A percentile compares a stretch with the other conserved stretches of the same genome.
phyloP scores from a whole-genome alignment of 2,329 filamentous ascomycete genomes.

The Phyllosticta paracitricarpa region DNA sequence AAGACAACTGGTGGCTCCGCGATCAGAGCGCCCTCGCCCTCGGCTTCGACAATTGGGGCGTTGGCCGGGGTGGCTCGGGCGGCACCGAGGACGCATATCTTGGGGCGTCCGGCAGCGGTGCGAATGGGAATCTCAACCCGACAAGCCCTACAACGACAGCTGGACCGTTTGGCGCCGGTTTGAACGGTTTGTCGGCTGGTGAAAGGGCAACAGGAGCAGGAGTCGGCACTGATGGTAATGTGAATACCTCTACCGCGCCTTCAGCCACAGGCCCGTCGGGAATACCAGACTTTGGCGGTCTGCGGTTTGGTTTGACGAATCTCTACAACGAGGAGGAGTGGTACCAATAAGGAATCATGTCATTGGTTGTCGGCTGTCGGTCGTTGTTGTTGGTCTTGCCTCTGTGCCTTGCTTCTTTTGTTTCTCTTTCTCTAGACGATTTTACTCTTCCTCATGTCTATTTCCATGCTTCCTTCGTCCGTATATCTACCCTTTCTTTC shows the following conservation, averaged over 20 bases:
- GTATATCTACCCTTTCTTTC: too few relatives aligned
- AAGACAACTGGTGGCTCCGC: slow-evolving; percentile 48
- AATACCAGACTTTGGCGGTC: slow-evolving; percentile 18
- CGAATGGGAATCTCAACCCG: neutral
- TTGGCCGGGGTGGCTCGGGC: neutral
- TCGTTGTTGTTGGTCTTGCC: too few relatives aligned
- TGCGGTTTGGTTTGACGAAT: slow-evolving; percentile 11
- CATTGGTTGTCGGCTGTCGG: too few relatives aligned
- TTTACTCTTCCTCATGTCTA: too few relatives aligned
- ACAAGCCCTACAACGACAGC: neutral
- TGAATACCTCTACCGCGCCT: neutral
- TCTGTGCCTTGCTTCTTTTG: too few relatives aligned
- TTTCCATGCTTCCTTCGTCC: too few relatives aligned
- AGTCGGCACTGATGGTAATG: neutral
- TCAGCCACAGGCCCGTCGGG: slow-evolving; percentile 4
- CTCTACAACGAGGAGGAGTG: slow-evolving; percentile 32
- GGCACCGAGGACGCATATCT: slow-evolving; percentile 4
- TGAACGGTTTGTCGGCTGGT: neutral
- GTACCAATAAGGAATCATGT: slow-evolving; percentile 25
- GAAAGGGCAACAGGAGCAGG: neutral
- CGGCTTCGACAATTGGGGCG: slow-evolving; percentile 54
- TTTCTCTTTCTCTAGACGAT: too few relatives aligned
- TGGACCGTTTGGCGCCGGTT: neutral
- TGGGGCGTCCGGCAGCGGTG: neutral
- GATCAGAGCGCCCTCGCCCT: slow-evolving; percentile 52